Evolutionary conservation across 345 rosid genomes (phyloP).

Genomic region (Cochlearia excelsa): DNA sequence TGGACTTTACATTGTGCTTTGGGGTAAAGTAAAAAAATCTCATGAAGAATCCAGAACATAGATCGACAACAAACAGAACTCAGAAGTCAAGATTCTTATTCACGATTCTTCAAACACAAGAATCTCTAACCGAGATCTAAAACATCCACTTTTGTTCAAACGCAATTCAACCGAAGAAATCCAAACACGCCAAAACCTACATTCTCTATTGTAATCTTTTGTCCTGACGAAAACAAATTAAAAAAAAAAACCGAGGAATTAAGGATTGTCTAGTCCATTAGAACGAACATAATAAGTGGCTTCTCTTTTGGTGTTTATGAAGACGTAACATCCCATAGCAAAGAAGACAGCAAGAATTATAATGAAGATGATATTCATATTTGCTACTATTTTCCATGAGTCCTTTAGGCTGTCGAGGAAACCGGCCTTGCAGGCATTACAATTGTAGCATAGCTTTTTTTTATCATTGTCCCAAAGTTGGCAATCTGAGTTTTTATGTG

Average conservation of each 20-base stretch:
- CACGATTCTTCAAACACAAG: slow-evolving; percentile 38
- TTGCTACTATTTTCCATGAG: slow-evolving; percentile 76
- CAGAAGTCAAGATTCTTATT: slow-evolving; percentile 32
- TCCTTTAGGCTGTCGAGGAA: slow-evolving; percentile 63
- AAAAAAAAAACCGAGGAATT: slow-evolving; percentile 2
- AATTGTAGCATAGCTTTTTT: slow-evolving; percentile 56
- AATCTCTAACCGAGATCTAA: slow-evolving; percentile 30
- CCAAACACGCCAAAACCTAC: slow-evolving; percentile 13
- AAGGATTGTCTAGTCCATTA: slow-evolving; percentile 25
- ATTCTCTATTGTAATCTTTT: not conserved
- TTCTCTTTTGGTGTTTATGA: slow-evolving; percentile 72
- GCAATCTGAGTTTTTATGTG: slow-evolving; percentile 55
- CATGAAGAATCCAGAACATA: slow-evolving; percentile 27
- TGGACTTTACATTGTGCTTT: slow-evolving; percentile 51
- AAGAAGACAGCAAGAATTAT: slow-evolving; percentile 61
- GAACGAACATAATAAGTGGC: slow-evolving; percentile 22
- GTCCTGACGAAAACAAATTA: slow-evolving; percentile 6
- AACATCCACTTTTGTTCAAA: slow-evolving; percentile 52
- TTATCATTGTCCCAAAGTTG: slow-evolving; percentile 42
- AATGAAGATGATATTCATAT: slow-evolving; percentile 65
- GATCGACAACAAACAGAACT: slow-evolving; percentile 25
- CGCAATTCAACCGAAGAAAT: slow-evolving; percentile 25
- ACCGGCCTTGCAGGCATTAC: slow-evolving; percentile 89
- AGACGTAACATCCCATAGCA: slow-evolving; percentile 79
- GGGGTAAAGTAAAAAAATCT: slow-evolving; percentile 66